Conservation (phyloP, 2,329 filamentous ascomycete species). For the Fusarium citri region DNA sequence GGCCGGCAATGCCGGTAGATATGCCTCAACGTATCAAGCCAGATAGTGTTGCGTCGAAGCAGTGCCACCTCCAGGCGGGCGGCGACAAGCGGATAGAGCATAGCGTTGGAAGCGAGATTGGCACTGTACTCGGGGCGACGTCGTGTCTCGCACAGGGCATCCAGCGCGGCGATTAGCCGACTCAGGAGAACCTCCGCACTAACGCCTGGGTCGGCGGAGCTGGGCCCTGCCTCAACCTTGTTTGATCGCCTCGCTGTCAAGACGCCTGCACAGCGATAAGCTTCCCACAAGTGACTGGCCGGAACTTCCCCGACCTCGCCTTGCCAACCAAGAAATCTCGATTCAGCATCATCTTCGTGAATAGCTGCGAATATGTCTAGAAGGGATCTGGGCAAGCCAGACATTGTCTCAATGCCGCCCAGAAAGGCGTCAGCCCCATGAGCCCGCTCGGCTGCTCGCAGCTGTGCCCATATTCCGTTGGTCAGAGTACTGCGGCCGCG, state of each 20-base stretch:
- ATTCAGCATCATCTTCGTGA: conserved; percentile 24
- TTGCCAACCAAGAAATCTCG: conserved; percentile 38
- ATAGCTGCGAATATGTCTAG: conserved; percentile 45
- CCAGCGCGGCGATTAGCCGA: conserved; percentile 42
- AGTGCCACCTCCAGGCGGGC: conserved; percentile 44
- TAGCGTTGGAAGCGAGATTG: conserved; percentile 42
- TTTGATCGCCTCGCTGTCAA: conserved; percentile 36
- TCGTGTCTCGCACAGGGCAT: conserved; percentile 38
- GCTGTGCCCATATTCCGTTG: conserved; percentile 27
- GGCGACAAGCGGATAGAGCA: conserved; percentile 44
- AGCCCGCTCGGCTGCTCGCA: conserved; percentile 11
- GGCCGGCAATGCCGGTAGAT: conserved; percentile 18
- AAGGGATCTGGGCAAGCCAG: conserved; percentile 44
- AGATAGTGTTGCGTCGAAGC: conserved; percentile 20
- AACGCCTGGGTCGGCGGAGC: neutral
- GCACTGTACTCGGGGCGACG: conserved; percentile 21
- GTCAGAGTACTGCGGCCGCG: conserved; percentile 20
- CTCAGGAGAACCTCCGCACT: conserved; percentile 36
- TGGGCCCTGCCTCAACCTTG: neutral
- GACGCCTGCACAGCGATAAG: conserved; percentile 43
- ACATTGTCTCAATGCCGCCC: conserved; percentile 41
- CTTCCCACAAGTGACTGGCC: conserved; percentile 48
- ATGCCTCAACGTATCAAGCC: conserved; percentile 26
- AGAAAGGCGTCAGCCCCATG: neutral
- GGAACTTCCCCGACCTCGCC: conserved; percentile 44